These are phyloP conservation scores for Teunomyces stri DNA, from an alignment of 805 yeast genomes.

Conservation along the genomic window DNA sequence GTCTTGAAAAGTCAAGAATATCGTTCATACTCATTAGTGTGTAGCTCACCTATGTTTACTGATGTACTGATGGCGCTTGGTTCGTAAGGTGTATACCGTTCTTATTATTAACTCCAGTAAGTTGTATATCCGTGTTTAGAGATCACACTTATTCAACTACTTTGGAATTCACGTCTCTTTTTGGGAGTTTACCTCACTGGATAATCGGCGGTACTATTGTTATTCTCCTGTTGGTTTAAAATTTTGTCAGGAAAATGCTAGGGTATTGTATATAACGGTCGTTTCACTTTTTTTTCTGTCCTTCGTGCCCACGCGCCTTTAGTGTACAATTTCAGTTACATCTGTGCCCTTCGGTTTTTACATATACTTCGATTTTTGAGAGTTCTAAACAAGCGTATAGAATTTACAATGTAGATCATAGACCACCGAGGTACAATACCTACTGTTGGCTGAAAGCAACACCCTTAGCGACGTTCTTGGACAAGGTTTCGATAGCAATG, in stretches of 20 bases:
- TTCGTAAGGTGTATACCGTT: neutral
- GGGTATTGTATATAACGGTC: neutral
- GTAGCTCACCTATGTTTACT: conserved; percentile 1
- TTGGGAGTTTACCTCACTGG: neutral
- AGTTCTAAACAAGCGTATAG: too few species aligned
- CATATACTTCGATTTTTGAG: too few species aligned
- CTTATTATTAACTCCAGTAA: neutral
- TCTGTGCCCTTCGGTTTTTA: too few species aligned
- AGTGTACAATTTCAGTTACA: neutral
- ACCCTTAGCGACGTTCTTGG: conserved; percentile 59
- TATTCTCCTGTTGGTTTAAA: conserved; percentile 2
- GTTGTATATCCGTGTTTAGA: neutral
- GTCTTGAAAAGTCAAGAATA: conserved; percentile 81
- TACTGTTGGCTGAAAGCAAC: conserved; percentile 40
- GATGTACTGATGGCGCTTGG: neutral
- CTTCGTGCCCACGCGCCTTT: neutral
- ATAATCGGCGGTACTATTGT: neutral
- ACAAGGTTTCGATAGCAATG: conserved; percentile 53
- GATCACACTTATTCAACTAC: conserved; percentile 1
- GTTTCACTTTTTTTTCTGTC: neutral
- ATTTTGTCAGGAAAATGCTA: neutral
- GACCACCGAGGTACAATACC: neutral
- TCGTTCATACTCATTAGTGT: conserved; percentile 60
- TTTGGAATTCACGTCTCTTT: neutral
- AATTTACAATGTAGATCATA: neutral